These are phyloP conservation scores for Petrea volubilis DNA, from an alignment of 257 asterid genomes.

Conservation along the genomic window DNA sequence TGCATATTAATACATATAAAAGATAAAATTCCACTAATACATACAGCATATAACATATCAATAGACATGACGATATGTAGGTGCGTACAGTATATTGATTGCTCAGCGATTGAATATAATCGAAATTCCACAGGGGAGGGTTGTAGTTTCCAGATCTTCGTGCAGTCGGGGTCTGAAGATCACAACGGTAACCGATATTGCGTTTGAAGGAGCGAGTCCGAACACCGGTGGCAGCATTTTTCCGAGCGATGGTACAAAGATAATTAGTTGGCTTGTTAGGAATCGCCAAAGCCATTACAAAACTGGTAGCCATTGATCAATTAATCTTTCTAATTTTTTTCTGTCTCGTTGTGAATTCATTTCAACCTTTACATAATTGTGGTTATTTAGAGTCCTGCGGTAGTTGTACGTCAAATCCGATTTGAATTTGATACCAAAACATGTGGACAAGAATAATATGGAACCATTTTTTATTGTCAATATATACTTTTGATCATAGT, in stretches of 20 bases:
- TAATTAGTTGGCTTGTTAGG: not conserved
- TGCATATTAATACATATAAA: not conserved
- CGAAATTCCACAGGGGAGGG: constrained; percentile 41
- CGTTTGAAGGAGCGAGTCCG: not conserved
- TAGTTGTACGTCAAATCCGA: too few relatives aligned
- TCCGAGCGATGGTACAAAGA: not conserved
- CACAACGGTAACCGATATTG: not conserved
- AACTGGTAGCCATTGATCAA: constrained; percentile 6
- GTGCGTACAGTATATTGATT: constrained; percentile 30
- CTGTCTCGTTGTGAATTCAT: not conserved
- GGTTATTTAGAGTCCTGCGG: too few relatives aligned
- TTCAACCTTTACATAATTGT: too few relatives aligned
- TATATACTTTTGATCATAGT: too few relatives aligned
- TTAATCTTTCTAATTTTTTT: not conserved
- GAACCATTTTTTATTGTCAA: too few relatives aligned
- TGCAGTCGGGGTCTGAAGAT: not conserved
- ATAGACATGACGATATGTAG: not conserved
- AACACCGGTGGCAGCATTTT: not conserved
- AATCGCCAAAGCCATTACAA: not conserved
- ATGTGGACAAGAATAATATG: too few relatives aligned
- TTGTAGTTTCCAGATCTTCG: constrained; percentile 47
- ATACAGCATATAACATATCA: not conserved
- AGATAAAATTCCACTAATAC: not conserved
- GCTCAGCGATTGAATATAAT: constrained; percentile 37
- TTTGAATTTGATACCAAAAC: too few relatives aligned